Conservation (phyloP, 2,329 filamentous ascomycete species). For the Gnomoniopsis sp. region DNA sequence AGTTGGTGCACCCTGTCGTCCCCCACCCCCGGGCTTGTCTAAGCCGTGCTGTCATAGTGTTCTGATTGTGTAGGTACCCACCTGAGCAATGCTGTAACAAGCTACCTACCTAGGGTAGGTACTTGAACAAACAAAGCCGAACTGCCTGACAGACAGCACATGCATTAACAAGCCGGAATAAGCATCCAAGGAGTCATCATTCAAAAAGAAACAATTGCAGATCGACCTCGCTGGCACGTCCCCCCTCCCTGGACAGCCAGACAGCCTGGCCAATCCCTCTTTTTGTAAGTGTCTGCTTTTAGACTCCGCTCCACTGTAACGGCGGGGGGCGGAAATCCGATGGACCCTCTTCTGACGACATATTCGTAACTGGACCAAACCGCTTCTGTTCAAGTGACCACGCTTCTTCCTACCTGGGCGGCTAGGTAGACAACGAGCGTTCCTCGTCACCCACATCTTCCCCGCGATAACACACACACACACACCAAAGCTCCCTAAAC, state of each 20-base stretch:
- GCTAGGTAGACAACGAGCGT: background rate
- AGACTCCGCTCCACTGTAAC: slow-evolving; percentile 15
- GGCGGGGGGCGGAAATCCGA: slow-evolving; percentile 6
- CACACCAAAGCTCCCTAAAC: no score
- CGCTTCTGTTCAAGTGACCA: slow-evolving; percentile 5
- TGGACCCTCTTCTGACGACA: slow-evolving; percentile 4
- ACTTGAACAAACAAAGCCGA: no score
- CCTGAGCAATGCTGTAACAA: no score
- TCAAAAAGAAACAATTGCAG: background rate
- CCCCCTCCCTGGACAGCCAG: no score
- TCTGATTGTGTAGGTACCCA: no score
- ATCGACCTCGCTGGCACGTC: no score
- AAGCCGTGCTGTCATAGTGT: no score
- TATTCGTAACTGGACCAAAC: background rate
- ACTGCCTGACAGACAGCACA: no score
- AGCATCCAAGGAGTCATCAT: background rate
- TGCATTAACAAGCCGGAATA: no score
- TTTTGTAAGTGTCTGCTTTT: background rate
- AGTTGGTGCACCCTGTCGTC: no score
- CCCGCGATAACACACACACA: background rate
- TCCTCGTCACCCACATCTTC: background rate
- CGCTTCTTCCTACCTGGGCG: background rate
- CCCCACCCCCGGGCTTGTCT: no score
- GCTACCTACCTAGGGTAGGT: no score
- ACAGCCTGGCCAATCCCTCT: background rate